These are phyloP conservation scores for Barbarea vulgaris DNA, from an alignment of 345 rosid genomes.

Conservation along the genomic window DNA sequence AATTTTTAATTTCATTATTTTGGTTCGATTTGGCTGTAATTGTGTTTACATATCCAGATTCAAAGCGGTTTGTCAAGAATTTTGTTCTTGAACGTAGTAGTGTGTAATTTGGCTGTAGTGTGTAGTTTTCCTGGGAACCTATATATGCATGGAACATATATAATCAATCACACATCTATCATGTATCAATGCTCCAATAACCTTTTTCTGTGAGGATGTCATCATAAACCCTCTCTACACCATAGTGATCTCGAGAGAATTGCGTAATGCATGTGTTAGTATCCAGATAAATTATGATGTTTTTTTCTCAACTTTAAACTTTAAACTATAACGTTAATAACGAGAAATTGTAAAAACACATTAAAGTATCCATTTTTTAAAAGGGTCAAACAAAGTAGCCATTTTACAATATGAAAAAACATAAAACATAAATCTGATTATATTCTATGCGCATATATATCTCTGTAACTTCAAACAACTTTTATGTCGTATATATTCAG, in stretches of 20 bases:
- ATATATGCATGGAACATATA: background rate
- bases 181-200: background rate
- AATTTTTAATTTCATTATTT: no score
- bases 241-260: background rate
- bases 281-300: no score
- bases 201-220: background rate
- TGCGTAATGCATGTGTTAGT: background rate
- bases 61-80: background rate
- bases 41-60: background rate
- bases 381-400: no score
- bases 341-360: background rate
- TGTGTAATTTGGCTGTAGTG: no score
- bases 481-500: conserved; percentile 9
- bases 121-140: no score
- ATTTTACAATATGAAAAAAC: background rate
- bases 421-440: background rate
- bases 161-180: background rate
- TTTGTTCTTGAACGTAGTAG: background rate
- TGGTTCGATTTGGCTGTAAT: no score
- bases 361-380: background rate
- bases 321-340: background rate
- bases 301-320: no score
- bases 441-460: background rate
- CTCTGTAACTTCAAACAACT: background rate
- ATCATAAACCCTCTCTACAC: background rate